Conservation (phyloP, 106 monocot species). For the Dendrobium officinale region DNA sequence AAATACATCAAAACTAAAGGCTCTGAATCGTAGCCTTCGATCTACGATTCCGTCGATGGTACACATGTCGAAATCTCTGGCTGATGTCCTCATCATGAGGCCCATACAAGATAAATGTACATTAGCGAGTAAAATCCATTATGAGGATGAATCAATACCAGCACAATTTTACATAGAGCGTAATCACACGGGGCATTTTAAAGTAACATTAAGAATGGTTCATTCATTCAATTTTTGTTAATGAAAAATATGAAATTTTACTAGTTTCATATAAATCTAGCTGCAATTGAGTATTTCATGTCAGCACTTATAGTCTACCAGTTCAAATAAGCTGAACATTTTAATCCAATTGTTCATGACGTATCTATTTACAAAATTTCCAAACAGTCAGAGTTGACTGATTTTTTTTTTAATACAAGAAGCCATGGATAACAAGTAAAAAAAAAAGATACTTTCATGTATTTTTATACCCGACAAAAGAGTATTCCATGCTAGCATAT, state of each 20-base stretch:
- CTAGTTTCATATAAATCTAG: background rate
- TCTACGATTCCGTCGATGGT: no score
- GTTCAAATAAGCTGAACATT: background rate
- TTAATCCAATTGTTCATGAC: background rate
- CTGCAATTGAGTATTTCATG: background rate
- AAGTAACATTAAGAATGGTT: background rate
- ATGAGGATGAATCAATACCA: no score
- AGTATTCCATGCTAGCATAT: slow-evolving; percentile 99
- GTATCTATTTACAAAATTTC: background rate
- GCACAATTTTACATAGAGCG: background rate
- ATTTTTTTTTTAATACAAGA: background rate
- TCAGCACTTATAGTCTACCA: background rate
- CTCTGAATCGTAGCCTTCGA: no score
- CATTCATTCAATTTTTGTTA: background rate
- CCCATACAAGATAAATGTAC: no score
- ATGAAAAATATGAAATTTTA: background rate
- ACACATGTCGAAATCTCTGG: no score
- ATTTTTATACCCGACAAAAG: slow-evolving; percentile 72
- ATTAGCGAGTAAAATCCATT: no score
- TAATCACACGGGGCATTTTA: background rate
- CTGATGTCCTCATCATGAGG: no score
- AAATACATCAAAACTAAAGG: no score
- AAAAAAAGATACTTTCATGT: background rate
- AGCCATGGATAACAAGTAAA: background rate
- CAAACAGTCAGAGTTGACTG: background rate